Evolutionary conservation across 805 yeast species (phyloP).

Genomic region (Pichia manshurica): DNA sequence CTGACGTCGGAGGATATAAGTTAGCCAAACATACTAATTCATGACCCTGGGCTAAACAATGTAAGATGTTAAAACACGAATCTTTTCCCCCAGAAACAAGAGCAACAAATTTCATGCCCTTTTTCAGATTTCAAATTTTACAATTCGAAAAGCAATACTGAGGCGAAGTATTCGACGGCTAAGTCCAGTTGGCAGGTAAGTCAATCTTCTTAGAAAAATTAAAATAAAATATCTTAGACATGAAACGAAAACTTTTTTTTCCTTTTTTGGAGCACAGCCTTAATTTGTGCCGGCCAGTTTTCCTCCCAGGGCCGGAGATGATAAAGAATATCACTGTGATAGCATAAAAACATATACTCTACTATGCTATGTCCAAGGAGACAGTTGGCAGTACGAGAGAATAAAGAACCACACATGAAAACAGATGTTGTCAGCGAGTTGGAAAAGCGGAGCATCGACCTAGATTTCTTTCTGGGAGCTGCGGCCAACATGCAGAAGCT

Average conservation of each 20-base stretch:
- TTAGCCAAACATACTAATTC: slow-evolving; percentile 82
- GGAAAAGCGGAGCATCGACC: not conserved
- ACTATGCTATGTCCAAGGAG: no score
- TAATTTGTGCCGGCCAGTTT: no score
- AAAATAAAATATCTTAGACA: no score
- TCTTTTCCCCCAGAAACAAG: slow-evolving; percentile 95
- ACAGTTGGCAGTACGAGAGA: no score
- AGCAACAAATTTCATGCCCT: slow-evolving; percentile 79
- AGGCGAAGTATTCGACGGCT: not conserved
- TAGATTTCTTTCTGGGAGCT: not conserved
- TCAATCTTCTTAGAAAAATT: no score
- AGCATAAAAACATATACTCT: no score
- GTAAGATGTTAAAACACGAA: slow-evolving; percentile 83
- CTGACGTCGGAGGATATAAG: slow-evolving; percentile 50
- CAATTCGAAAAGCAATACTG: not conserved
- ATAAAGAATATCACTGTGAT: no score
- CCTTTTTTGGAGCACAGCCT: no score
- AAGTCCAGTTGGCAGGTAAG: no score
- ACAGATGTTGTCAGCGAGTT: not conserved
- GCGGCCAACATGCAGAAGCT: not conserved
- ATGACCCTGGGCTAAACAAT: slow-evolving; percentile 82
- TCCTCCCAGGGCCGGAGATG: no score
- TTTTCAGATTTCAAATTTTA: not conserved
- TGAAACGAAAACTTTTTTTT: no score
- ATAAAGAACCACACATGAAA: no score